Percentiles rank a stretch among this genome's conserved stretches.
These are phyloP conservation scores for Eucalyptus victrix DNA, from an alignment of 345 rosid genomes.

Conservation along the genomic window DNA sequence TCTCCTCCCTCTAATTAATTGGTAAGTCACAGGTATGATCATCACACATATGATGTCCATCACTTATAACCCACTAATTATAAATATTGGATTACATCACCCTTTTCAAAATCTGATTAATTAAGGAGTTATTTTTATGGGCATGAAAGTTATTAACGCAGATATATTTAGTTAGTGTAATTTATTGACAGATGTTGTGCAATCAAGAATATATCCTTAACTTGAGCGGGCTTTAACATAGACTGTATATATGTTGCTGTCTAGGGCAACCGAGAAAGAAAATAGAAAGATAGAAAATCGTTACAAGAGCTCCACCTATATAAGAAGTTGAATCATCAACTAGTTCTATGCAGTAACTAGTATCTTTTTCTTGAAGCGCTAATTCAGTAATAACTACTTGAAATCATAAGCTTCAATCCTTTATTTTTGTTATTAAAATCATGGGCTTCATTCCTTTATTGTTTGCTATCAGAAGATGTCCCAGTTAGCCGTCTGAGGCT, in stretches of 20 bases:
- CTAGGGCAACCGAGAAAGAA: not conserved
- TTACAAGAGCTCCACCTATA: not conserved
- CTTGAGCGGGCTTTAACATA: not conserved
- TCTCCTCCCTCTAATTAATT: not conserved
- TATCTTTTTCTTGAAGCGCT: not conserved
- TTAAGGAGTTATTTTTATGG: not conserved
- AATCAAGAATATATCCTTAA: not conserved
- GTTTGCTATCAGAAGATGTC: not conserved
- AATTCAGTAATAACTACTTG: no score
- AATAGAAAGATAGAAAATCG: not conserved
- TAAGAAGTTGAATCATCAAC: not conserved
- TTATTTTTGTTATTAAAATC: not conserved
- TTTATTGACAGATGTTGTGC: not conserved
- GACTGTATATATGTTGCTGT: not conserved
- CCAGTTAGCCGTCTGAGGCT: not conserved
- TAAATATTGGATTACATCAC: not conserved
- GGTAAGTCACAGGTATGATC: not conserved
- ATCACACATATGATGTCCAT: not conserved
- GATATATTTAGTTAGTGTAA: not conserved
- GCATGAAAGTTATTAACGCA: not conserved
- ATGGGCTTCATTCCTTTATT: not conserved
- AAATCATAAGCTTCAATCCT: not conserved
- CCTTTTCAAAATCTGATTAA: not conserved
- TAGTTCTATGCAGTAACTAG: not conserved
- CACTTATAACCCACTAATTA: not conserved